phyloP scores from a whole-genome alignment of 108 stramenopile genomes.

The Skeletonema grethae region DNA sequence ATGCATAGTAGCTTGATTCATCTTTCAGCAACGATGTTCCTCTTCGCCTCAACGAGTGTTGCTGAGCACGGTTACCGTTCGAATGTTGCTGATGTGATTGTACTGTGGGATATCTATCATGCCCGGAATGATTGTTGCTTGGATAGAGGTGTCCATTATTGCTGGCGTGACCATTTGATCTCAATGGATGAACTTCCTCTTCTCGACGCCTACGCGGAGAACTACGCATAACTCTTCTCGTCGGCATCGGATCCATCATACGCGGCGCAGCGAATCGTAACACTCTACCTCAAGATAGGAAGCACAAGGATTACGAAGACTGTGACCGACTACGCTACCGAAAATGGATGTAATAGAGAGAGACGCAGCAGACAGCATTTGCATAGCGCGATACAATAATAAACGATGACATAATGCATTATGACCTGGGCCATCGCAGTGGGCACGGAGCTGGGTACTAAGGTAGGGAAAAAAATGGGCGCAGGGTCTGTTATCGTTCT shows the following conservation, averaged over 20 bases:
- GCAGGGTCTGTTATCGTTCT: no score
- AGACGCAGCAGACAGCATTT: no score
- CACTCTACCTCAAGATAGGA: no score
- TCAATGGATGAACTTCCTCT: neutral
- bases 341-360: no score
- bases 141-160: neutral
- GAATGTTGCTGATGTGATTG: neutral
- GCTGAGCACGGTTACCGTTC: neutral
- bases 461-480: neutral
- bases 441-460: neutral
- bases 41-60: neutral
- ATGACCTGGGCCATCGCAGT: no score
- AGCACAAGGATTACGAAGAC: no score
- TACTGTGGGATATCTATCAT: neutral
- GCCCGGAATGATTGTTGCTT: neutral
- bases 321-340: no score
- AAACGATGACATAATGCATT: no score
- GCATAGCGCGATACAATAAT: no score
- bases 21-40: neutral
- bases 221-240: no score
- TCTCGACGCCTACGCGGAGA: slow-evolving; percentile 2
- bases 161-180: neutral
- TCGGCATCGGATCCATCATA: neutral
- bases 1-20: neutral
- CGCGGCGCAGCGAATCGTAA: no score